Evolutionary conservation across 805 yeast genomes (phyloP).

Genomic region (Nakazawaea sp.): DNA sequence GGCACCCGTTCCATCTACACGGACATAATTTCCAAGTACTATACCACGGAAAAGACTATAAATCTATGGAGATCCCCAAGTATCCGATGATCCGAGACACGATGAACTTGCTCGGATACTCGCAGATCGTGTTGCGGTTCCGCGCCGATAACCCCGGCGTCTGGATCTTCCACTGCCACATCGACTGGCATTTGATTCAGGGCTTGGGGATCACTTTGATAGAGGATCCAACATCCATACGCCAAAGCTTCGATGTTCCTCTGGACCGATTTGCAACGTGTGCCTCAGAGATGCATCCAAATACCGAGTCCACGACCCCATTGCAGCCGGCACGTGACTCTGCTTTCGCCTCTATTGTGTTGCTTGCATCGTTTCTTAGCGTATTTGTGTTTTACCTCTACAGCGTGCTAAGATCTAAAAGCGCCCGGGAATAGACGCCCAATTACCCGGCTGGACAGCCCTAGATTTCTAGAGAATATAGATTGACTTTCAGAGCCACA

Average conservation of each 20-base stretch:
- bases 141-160: conserved; percentile 40
- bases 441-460: too few species aligned
- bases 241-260: background rate
- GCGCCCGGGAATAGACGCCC: too few species aligned
- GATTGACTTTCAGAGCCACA: too few species aligned
- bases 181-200: conserved; percentile 97
- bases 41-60: conserved; percentile 27
- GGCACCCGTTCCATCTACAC: conserved; percentile 42
- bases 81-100: conserved; percentile 35
- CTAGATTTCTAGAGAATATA: too few species aligned
- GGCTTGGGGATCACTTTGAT: conserved; percentile 78
- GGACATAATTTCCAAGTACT: conserved; percentile 39
- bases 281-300: too few species aligned
- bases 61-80: conserved; percentile 29
- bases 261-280: background rate
- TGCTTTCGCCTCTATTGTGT: too few species aligned
- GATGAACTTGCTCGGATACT: conserved; percentile 31
- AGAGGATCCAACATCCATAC: conserved; percentile 63
- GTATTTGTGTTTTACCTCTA: too few species aligned
- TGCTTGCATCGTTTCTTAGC: too few species aligned
- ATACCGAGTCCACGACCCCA: too few species aligned
- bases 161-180: conserved; percentile 48
- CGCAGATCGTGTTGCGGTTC: conserved; percentile 34
- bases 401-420: too few species aligned
- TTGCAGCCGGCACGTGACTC: too few species aligned